Conservation (phyloP, 768 basidiomycete species). For the Plicaturopsis crispa region DNA sequence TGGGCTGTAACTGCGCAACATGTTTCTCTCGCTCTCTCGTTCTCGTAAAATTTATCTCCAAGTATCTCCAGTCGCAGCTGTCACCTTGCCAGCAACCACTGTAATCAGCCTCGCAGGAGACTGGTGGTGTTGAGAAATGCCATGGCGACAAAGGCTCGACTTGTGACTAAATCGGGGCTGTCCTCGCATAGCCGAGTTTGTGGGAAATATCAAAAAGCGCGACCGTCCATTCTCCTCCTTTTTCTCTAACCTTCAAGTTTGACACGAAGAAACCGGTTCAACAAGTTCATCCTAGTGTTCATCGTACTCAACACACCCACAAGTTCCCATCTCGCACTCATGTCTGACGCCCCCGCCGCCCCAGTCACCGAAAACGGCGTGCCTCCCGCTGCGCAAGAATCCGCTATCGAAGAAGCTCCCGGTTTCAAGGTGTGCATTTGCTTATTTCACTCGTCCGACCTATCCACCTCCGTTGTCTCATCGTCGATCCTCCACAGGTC, state of each 20-base stretch:
- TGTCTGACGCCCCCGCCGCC: slow-evolving; percentile 91
- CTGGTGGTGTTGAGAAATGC: background rate
- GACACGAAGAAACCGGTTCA: slow-evolving; percentile 83
- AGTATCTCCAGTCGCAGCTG: no score
- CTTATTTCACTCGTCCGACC: slow-evolving; percentile 9
- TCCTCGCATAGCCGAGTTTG: no score
- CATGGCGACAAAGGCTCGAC: no score
- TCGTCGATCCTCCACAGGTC: slow-evolving; percentile 42
- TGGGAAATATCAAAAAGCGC: no score
- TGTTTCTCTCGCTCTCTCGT: no score
- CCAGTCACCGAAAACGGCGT: slow-evolving; percentile 77
- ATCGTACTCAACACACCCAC: slow-evolving; percentile 41
- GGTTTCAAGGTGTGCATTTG: slow-evolving; percentile 64
- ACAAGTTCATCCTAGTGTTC: slow-evolving; percentile 51
- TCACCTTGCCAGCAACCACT: no score
- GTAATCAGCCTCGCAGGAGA: no score
- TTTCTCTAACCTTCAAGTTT: slow-evolving; percentile 78
- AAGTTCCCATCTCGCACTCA: slow-evolving; percentile 54
- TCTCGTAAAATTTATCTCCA: no score
- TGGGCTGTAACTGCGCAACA: no score
- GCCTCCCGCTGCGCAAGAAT: slow-evolving; percentile 70
- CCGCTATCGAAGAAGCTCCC: slow-evolving; percentile 58
- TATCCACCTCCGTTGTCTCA: slow-evolving; percentile 6
- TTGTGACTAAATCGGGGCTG: no score
- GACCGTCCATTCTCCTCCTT: no score